Base-by-base conservation (phyloP, 371 early-diverging fungal genomes). In the Mortierella sp. region DNA sequence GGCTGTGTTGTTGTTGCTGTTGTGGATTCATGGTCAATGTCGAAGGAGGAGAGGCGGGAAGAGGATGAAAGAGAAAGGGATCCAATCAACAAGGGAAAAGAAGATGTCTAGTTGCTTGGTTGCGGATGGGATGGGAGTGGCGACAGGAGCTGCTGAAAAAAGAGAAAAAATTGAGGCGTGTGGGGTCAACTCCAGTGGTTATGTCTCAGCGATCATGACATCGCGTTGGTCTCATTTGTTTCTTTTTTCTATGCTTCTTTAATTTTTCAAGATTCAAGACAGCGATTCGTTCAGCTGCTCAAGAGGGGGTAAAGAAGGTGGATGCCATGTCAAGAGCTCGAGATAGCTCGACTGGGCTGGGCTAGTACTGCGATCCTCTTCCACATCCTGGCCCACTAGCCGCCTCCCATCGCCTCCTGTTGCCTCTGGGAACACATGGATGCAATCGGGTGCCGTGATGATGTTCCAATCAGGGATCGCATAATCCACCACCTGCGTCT, bases 21-120 rank as follows among this genome's bases (percentile, higher is more conserved):
- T 75, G 76, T 44, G 73, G 73, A 44, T 79, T 72, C 79, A 81
- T 82, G 65, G 57, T 78, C 34, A 34, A 38, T 52, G 73, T 70
- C 58, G 16, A 47, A 45, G 31, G 9, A 65, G 28, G 48, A 31
- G 16, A 44, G 68, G 79, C n/a, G 70, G 60, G 24, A 60, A 65
- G 70, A 65, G 21, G 42, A 28, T 38, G 10, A 48, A 45, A 75
- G 60, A 57, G 38, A 68, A 68, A 42, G 68, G 68, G 68, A 42
- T 68, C 68, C 68, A 68, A 68, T 68, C 68, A 68, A 68, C 68
- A 68, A 68, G 24, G 4, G 44, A 38, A 38, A 68, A 24, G 21
- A 68, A 24, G 21, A 38, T 38, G 68, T 9, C 24, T 24, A 24
- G 21, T 19, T 19, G 63, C 34, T n/a, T 55, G 55, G 68, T 63